phyloP scores from a whole-genome alignment of 2,329 filamentous ascomycete species.

The Neofusicoccum sp. region DNA sequence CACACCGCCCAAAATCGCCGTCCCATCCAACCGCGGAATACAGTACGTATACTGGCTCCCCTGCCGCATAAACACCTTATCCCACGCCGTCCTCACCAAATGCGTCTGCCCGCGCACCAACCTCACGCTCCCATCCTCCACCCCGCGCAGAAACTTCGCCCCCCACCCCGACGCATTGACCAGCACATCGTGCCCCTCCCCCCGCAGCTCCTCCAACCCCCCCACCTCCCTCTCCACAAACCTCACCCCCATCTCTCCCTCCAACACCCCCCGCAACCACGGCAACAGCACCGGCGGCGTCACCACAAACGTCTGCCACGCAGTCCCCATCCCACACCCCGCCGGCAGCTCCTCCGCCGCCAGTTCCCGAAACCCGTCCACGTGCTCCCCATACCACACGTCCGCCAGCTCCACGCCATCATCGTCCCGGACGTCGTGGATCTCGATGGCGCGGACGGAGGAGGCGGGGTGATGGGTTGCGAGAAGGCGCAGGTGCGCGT shows the following conservation, averaged over 20 bases:
- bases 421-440: conserved; percentile 20
- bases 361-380: conserved; percentile 19
- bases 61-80: conserved; percentile 26
- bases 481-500: conserved; percentile 20
- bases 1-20: conserved; percentile 26
- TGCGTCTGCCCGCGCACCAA: conserved; percentile 28
- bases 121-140: conserved; percentile 22
- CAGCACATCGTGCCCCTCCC: conserved; percentile 26
- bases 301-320: conserved; percentile 25
- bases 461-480: conserved; percentile 20
- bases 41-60: conserved; percentile 28
- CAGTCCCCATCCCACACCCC: conserved; percentile 22
- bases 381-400: conserved; percentile 17
- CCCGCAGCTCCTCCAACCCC: conserved; percentile 23
- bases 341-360: conserved; percentile 20
- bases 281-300: conserved; percentile 26
- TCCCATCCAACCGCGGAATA: conserved; percentile 27
- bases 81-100: conserved; percentile 24
- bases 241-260: conserved; percentile 23
- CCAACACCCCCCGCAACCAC: conserved; percentile 25
- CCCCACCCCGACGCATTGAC: conserved; percentile 28
- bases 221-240: conserved; percentile 24
- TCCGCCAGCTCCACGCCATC: conserved; percentile 7
- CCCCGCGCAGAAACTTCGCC: conserved; percentile 22
- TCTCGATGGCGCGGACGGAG: conserved; percentile 21